These are phyloP conservation scores for Trichomonas tenax DNA, from an alignment of 208 protist genomes.

Conservation along the genomic window DNA sequence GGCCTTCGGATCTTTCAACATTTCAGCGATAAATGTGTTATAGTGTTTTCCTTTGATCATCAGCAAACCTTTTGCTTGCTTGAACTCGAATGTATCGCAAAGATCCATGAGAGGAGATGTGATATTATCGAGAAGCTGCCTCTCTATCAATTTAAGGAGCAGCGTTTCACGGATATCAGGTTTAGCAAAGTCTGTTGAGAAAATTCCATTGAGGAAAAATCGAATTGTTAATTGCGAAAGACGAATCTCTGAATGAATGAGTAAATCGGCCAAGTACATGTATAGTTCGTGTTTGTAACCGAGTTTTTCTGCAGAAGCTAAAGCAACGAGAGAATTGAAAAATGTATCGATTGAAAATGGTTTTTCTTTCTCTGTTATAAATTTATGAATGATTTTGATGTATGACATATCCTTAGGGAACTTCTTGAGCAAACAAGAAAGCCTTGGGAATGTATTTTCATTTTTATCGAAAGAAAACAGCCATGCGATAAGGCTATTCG, in stretches of 20 bases:
- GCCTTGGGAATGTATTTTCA: not conserved
- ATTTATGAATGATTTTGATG: not conserved
- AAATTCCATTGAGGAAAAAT: not conserved
- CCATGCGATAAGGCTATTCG: not conserved
- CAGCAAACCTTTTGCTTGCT: not conserved
- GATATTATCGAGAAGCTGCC: not conserved
- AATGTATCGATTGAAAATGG: not conserved
- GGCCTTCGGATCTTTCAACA: not conserved
- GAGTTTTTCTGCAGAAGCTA: not conserved
- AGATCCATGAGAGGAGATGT: not conserved
- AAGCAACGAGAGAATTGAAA: not conserved
- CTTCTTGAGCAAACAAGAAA: not conserved
- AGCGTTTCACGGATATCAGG: not conserved
- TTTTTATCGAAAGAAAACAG: not conserved
- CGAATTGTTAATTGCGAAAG: not conserved
- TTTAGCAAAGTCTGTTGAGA: not conserved
- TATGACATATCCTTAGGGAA: not conserved
- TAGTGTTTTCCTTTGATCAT: not conserved
- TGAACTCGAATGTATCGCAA: not conserved
- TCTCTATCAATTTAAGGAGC: not conserved
- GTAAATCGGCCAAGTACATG: not conserved
- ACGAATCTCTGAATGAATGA: not conserved
- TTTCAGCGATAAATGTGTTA: not conserved
- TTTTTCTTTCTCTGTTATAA: not conserved
- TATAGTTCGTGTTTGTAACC: not conserved